Evolutionary conservation across 306 rosid genomes (phyloP).

Genomic region (Casuarina glauca): DNA sequence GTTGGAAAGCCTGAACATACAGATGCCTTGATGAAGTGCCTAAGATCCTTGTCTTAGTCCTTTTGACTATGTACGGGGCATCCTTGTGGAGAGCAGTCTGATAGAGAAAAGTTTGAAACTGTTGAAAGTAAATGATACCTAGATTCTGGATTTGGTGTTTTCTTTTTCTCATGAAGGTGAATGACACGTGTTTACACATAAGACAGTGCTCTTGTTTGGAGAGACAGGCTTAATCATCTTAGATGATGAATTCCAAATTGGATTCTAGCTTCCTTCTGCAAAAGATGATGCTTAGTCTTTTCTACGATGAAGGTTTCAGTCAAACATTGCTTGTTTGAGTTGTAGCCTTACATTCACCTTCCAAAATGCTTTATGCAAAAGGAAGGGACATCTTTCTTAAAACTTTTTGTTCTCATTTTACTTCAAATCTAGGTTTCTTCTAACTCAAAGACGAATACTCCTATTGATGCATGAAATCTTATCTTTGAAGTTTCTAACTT

Average conservation of each 20-base stretch:
- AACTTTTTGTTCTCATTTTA: neutral
- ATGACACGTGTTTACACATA: neutral
- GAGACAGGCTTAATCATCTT: neutral
- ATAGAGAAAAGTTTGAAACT: neutral
- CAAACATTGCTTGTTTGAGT: neutral
- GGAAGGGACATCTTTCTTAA: neutral
- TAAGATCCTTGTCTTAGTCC: constrained; percentile 39
- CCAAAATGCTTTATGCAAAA: too few relatives aligned
- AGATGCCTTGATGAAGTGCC: constrained; percentile 64
- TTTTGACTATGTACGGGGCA: neutral
- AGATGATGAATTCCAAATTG: neutral
- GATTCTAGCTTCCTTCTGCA: neutral
- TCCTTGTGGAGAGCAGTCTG: neutral
- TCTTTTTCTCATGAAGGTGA: neutral
- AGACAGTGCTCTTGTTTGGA: neutral
- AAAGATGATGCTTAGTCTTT: neutral
- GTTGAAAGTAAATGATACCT: neutral
- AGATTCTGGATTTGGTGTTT: neutral
- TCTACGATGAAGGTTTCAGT: neutral
- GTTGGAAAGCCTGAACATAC: constrained; percentile 98
- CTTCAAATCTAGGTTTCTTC: neutral
- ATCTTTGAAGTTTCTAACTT: too few relatives aligned
- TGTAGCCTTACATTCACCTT: neutral
- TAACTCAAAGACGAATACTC: too few relatives aligned
- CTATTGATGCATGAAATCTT: too few relatives aligned